Base-by-base conservation (phyloP, 805 yeast genomes). In the Suhomyces kilbournensis region DNA sequence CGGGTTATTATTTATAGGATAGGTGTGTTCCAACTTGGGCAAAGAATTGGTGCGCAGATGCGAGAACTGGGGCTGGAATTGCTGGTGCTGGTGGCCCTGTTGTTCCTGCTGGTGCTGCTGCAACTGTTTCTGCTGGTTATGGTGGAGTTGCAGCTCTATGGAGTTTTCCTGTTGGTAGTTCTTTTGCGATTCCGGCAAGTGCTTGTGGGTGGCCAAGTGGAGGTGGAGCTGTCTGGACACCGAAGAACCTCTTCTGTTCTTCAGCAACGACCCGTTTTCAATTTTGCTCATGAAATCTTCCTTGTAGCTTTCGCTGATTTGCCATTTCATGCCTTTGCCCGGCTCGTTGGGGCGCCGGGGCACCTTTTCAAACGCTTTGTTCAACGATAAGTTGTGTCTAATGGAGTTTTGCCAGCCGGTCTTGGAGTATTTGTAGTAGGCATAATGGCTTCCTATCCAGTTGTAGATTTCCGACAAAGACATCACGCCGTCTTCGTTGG, bases 251-350 rank as follows among this genome's bases (percentile, higher is more conserved):
- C 96, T 74, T 71, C 90, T 83, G 17, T 85, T 79, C 62, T 88
- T 88, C 60, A 84, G 82, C 47, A 88, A 70, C 39, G 86, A 80
- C 14, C 97, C 97, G 54, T 81, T 84, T 53, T 82, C 82, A 72
- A 92, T 84, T 72, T 91, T 89, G 59, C 79, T 81, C 66, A 92
- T 70, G 62, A 92, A 92, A 58, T 94, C 99, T 44, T 84, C 85
- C 62, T 87, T 85, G 67, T 88, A 93, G 46, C 84, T 74, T 40
- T 90, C 94, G 56, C 91, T 84, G 53, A 94, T 92, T 72, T 91
- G 96, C 99, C 99, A 94, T 71, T 94, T 94, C 96, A 94, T 93
- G 57, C 99, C 98, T 69, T 94, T 94, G 15, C 99, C 99, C 0
- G 98, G 97, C 72, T 94, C 98, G 68, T 90, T 87, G 28, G 96